These are phyloP conservation scores for Senna siamea DNA, from an alignment of 306 rosid species.

Conservation along the genomic window DNA sequence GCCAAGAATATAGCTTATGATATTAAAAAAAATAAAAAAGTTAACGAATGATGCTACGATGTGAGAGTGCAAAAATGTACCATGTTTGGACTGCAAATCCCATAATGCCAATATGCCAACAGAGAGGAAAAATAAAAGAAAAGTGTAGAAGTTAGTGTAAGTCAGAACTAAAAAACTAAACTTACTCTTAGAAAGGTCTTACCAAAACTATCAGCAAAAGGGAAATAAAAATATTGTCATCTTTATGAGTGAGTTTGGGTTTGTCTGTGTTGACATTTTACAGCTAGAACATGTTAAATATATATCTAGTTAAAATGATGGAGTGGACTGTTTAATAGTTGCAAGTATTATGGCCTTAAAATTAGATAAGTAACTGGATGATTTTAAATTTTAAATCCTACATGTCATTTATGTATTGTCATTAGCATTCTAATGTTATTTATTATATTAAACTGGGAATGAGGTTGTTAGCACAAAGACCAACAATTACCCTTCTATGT, in stretches of 20 bases:
- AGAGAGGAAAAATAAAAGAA: constrained; percentile 30
- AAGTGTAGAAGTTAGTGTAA: constrained; percentile 47
- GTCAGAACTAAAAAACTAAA: constrained; percentile 23
- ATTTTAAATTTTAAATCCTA: constrained; percentile 15
- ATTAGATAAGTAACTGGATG: constrained; percentile 9
- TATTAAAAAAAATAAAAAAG: too few relatives aligned
- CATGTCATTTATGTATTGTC: not conserved
- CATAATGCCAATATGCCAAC: constrained; percentile 39
- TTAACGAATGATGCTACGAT: constrained; percentile 24
- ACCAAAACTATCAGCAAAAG: constrained; percentile 22
- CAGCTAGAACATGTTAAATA: constrained; percentile 27
- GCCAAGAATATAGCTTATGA: constrained; percentile 23
- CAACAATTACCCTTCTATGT: constrained; percentile 6
- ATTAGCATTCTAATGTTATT: constrained; percentile 1
- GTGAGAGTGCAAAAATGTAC: constrained; percentile 50
- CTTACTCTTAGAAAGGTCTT: constrained; percentile 5
- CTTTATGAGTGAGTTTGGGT: constrained; percentile 7
- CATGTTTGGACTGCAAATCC: constrained; percentile 83
- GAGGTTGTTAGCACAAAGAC: constrained; percentile 5
- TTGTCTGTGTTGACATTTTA: constrained; percentile 3
- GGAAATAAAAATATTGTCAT: constrained; percentile 25
- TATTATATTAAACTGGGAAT: constrained; percentile 1
- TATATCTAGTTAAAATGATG: constrained; percentile 14
- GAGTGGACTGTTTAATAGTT: constrained; percentile 25
- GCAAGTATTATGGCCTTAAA: constrained; percentile 10